A percentile compares a stretch with the other conserved stretches of the same genome.
Evolutionary conservation across 73 alveolate species (phyloP).

Genomic region (Blepharisma stoltei): DNA sequence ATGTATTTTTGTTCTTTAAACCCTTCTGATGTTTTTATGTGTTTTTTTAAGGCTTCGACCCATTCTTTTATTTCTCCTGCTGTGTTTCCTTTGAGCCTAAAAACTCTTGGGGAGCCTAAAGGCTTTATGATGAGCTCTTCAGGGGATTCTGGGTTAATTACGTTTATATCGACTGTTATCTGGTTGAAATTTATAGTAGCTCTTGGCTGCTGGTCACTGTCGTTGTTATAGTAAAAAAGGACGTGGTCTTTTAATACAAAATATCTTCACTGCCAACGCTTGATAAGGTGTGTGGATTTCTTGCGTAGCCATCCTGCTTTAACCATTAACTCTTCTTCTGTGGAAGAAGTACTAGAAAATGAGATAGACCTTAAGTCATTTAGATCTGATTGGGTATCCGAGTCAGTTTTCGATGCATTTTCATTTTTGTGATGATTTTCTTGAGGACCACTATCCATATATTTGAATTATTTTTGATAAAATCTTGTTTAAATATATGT

Average conservation of each 20-base stretch:
- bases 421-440: no score
- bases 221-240: neutral
- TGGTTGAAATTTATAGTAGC: neutral
- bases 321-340: neutral
- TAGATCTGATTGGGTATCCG: no score
- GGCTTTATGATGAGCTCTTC: neutral
- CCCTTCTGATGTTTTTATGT: slow-evolving; percentile 17
- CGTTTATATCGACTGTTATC: neutral
- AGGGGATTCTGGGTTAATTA: slow-evolving; percentile 1
- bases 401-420: no score
- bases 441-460: no score
- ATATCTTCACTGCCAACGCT: slow-evolving; percentile 30
- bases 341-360: no score
- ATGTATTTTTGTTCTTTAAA: neutral
- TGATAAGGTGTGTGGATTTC: neutral
- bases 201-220: neutral
- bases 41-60: neutral
- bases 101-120: neutral
- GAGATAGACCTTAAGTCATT: no score
- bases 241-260: neutral
- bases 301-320: slow-evolving; percentile 30
- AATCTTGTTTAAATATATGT: no score
- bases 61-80: neutral
- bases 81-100: neutral
- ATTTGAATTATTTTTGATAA: no score